These are phyloP conservation scores for Dactylellina haptotyla DNA, from an alignment of 2,329 filamentous ascomycete genomes.

Conservation along the genomic window DNA sequence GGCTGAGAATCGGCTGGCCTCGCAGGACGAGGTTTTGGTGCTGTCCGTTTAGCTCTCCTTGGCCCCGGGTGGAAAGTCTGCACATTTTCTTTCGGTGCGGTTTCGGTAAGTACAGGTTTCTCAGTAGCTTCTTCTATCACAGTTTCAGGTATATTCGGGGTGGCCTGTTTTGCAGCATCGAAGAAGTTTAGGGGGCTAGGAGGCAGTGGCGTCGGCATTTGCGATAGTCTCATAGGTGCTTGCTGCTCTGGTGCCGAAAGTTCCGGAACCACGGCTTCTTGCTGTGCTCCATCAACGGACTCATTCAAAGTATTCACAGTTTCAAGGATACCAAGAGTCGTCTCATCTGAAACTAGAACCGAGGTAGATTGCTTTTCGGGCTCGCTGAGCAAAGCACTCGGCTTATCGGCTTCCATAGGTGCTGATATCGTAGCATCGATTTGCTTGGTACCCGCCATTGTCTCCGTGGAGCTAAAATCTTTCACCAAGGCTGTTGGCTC, in stretches of 20 bases:
- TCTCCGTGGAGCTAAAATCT: not conserved
- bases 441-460: not conserved
- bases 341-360: not conserved
- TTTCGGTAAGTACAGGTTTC: constrained; percentile 12
- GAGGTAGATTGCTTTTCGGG: too few species aligned
- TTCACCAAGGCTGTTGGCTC: too few species aligned
- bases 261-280: not conserved
- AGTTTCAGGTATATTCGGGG: constrained; percentile 45
- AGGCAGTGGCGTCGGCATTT: constrained; percentile 45
- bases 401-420: not conserved
- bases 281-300: not conserved
- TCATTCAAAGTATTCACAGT: constrained; percentile 6
- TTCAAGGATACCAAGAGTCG: not conserved
- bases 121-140: constrained; percentile 27
- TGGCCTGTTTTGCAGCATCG: constrained; percentile 19
- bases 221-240: constrained; percentile 31
- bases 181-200: constrained; percentile 45
- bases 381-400: too few species aligned
- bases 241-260: constrained; percentile 2
- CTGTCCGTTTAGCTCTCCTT: constrained; percentile 28
- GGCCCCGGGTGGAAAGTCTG: constrained; percentile 33
- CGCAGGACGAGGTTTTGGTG: constrained; percentile 1
- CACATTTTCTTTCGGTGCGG: constrained; percentile 34
- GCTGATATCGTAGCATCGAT: not conserved
- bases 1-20: constrained; percentile 14